Evolutionary conservation across 2,329 filamentous ascomycete species (phyloP).

Genomic region (Emergomyces pasteurianus): DNA sequence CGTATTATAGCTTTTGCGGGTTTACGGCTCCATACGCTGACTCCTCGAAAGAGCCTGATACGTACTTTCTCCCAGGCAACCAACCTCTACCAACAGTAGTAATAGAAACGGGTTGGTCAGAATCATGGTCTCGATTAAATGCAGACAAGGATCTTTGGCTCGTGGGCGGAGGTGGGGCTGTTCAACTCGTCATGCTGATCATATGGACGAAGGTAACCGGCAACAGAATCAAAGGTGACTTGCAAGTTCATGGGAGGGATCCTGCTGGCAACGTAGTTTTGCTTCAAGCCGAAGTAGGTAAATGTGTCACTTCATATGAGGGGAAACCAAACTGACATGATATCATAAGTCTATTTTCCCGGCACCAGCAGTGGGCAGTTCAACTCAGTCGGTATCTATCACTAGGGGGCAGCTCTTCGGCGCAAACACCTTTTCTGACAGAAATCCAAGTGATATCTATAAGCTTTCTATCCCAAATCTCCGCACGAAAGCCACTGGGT

Average conservation of each 20-base stretch:
- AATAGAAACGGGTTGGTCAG: slow-evolving; percentile 5
- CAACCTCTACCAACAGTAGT: slow-evolving; percentile 4
- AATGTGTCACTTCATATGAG: neutral
- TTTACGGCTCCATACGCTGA: slow-evolving; percentile 1
- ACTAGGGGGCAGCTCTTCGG: neutral
- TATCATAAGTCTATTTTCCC: neutral
- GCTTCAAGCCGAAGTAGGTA: neutral
- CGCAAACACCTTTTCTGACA: neutral
- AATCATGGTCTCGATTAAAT: slow-evolving; percentile 4
- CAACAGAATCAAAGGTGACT: neutral
- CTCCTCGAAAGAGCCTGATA: slow-evolving; percentile 7
- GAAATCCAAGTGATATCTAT: neutral
- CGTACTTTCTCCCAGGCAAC: slow-evolving; percentile 1
- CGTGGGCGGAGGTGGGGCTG: neutral
- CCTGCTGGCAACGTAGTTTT: neutral
- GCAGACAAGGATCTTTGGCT: slow-evolving; percentile 6
- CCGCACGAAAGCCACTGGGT: neutral
- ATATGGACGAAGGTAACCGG: slow-evolving; percentile 5
- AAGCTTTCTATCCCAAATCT: slow-evolving; percentile 1
- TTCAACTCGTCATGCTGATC: slow-evolving; percentile 6
- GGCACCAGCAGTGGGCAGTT: neutral
- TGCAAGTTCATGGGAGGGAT: slow-evolving; percentile 1
- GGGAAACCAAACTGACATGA: neutral
- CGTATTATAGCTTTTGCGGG: neutral
- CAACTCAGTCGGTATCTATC: neutral